A percentile compares a stretch with the other conserved stretches of the same genome.
phyloP scores from a whole-genome alignment of 164 flowering plant genomes.

The Tetrastigma voinierianum region DNA sequence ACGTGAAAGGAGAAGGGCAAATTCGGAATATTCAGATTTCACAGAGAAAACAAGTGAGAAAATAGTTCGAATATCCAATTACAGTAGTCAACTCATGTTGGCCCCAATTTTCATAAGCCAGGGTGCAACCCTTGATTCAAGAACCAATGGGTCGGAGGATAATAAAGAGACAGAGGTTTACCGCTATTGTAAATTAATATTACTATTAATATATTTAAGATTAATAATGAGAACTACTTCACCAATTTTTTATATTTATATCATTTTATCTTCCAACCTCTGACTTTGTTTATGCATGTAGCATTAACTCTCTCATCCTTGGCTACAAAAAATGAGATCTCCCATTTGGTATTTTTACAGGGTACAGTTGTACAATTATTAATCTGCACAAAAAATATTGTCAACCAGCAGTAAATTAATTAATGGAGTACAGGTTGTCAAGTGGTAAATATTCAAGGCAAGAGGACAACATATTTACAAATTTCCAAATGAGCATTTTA shows the following conservation, averaged over 20 bases:
- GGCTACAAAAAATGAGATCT: neutral
- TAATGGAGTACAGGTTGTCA: too few relatives aligned
- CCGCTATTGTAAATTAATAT: conserved; percentile 7
- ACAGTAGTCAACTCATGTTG: conserved; percentile 4
- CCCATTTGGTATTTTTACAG: neutral
- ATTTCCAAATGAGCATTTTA: too few relatives aligned
- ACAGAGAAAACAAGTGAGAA: conserved; percentile 3
- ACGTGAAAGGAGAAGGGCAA: conserved; percentile 22
- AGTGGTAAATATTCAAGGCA: too few relatives aligned
- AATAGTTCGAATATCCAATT: conserved; percentile 6
- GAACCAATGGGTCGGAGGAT: conserved; percentile 11
- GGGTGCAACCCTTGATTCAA: neutral
- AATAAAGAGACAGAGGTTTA: neutral
- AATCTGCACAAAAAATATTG: too few relatives aligned
- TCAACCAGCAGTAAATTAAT: too few relatives aligned
- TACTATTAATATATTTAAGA: conserved; percentile 2
- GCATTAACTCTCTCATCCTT: neutral
- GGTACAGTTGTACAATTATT: neutral
- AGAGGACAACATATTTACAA: too few relatives aligned
- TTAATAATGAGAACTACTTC: conserved; percentile 11
- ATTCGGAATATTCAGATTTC: conserved; percentile 21
- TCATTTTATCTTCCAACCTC: neutral
- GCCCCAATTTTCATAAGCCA: neutral
- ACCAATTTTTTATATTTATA: neutral
- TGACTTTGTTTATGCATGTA: neutral